Base-by-base conservation (phyloP, 1,284 basidiomycete genomes). In the Peniophora sp. region DNA sequence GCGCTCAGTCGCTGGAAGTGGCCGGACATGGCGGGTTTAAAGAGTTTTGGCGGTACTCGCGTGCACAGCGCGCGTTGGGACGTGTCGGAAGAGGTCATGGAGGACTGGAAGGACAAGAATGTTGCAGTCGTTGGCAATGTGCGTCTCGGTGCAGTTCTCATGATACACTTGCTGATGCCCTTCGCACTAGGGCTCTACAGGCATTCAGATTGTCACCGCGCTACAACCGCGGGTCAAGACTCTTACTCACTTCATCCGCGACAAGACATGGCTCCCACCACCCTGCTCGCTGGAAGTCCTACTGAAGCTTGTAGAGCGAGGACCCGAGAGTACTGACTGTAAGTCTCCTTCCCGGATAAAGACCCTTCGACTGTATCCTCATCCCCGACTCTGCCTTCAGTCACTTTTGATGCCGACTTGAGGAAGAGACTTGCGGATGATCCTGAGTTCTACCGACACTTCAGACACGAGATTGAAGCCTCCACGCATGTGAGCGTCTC, bases 61-160 rank as follows among this genome's bases (percentile, higher is more conserved):
- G 60, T 79, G 3, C 79, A 80, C 52, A 74, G 73, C 43, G 79
- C 77, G 2, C 58, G 73, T 9, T 78, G 76, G 75, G 68, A 72
- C 20, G 60, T 58, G n/a, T 74, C 72, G 73, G 63, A 71, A 54
- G 69, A 70, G 15, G 68, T 62, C 2, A 67, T 74, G 20, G 67
- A 68, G 50, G 67, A 67, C 18, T 75, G 76, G 72, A 62, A 62
- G 23, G 69, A 74, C 42, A 79, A 80, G 59, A 63, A 52, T 20
- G 72, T 81, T 10, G 78, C 70, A 1, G 70, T 81, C 10, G 75
- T 81, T 49, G 79, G 79, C 20, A 70, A 74, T 6, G 76, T 76
- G 57, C 55, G 72, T 24, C 15, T 27, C 3, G n/a, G 5, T 9
- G 12, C 22, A 3, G n/a, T 43, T 42, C 17, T 34, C 10, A 12